phyloP scores from a whole-genome alignment of 306 rosid species.

The Gastrolobium villosum region DNA sequence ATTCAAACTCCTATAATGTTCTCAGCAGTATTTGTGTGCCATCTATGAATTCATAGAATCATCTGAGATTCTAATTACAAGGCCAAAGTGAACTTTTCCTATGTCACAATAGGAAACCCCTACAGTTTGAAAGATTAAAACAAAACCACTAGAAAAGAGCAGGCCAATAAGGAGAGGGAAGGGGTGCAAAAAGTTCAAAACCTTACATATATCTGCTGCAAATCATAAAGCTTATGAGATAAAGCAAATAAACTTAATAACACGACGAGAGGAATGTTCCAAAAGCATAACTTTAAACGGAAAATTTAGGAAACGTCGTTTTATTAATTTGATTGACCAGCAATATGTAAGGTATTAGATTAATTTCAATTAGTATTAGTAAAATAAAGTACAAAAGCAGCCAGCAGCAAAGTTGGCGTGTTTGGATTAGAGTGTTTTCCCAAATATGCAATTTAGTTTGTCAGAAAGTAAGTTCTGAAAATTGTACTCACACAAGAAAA shows the following conservation, averaged over 20 bases:
- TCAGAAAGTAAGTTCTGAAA: constrained; percentile 11
- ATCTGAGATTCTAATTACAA: background rate
- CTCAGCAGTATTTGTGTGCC: background rate
- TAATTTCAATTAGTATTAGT: background rate
- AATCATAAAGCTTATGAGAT: background rate
- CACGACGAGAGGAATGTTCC: background rate
- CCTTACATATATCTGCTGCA: background rate
- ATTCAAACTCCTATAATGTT: constrained; percentile 10
- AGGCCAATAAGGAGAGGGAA: background rate
- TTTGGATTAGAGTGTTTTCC: background rate
- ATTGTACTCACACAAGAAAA: constrained; percentile 89
- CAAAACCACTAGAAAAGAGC: background rate
- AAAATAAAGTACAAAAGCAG: background rate
- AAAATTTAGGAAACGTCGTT: background rate
- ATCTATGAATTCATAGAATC: background rate
- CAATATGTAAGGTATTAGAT: background rate
- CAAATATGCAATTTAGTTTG: background rate
- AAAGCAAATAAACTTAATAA: background rate
- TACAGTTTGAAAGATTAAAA: background rate
- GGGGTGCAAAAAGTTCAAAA: background rate
- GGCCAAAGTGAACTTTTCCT: background rate
- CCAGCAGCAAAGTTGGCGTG: background rate
- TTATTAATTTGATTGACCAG: background rate
- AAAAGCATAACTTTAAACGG: background rate
- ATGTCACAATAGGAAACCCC: background rate